Evolutionary conservation across 2,329 filamentous ascomycete species (phyloP).

Genomic region (Byssothecium circinans): DNA sequence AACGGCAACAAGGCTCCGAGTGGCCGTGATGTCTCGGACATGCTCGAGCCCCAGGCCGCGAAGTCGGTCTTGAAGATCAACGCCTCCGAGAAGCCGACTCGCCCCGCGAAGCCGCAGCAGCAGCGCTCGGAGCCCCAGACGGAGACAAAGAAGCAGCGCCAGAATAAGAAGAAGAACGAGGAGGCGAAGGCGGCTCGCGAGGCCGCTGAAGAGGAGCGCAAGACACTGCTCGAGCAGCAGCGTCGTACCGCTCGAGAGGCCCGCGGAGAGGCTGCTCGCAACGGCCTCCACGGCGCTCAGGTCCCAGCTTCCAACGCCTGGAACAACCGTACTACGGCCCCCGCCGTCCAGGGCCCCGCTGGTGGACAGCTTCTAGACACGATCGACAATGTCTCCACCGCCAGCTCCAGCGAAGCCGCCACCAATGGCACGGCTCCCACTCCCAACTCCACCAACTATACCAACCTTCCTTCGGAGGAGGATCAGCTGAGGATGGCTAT

Average conservation of each 20-base stretch:
- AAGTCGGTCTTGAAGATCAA: conserved; percentile 80
- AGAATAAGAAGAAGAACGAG: conserved; percentile 88
- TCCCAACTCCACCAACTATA: conserved; percentile 46
- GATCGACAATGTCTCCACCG: conserved; percentile 49
- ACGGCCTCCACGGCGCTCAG: conserved; percentile 61
- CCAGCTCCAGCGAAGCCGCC: conserved; percentile 43
- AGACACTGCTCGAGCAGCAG: conserved; percentile 77
- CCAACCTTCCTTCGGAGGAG: conserved; percentile 60
- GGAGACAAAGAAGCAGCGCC: conserved; percentile 93
- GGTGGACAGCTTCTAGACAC: conserved; percentile 52
- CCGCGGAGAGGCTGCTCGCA: conserved; percentile 80
- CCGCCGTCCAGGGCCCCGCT: conserved; percentile 23
- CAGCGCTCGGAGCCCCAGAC: conserved; percentile 57
- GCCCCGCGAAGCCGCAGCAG: conserved; percentile 63
- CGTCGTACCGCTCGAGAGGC: conserved; percentile 77
- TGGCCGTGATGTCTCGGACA: conserved; percentile 78
- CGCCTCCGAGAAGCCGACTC: conserved; percentile 60
- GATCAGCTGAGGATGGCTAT: conserved; percentile 59
- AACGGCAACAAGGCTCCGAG: conserved; percentile 49
- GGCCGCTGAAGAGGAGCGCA: conserved; percentile 77
- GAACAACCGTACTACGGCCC: conserved; percentile 42
- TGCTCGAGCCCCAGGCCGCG: conserved; percentile 76
- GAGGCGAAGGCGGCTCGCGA: conserved; percentile 73
- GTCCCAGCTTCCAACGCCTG: conserved; percentile 57
- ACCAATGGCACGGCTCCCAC: conserved; percentile 46